These are phyloP conservation scores for Boletus barrowsii DNA, from an alignment of 768 basidiomycete genomes.

Conservation along the genomic window DNA sequence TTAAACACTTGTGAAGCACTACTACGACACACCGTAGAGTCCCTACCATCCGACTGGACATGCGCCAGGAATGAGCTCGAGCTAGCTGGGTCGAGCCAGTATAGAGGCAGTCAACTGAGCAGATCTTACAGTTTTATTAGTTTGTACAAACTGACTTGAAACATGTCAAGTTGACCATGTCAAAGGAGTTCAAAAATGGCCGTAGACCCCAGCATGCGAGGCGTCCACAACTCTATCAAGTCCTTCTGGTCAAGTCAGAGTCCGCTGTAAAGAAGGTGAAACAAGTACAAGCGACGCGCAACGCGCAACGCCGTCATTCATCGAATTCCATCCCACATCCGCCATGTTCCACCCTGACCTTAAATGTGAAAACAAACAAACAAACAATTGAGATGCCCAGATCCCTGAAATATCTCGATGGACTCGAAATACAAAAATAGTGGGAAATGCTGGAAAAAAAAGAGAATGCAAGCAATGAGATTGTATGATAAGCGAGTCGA, in stretches of 20 bases:
- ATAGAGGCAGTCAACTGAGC: too few species aligned
- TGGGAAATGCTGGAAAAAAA: conserved; percentile 13
- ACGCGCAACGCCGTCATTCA: conserved; percentile 11
- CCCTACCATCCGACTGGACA: too few species aligned
- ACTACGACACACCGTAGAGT: too few species aligned
- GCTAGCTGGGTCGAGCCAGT: too few species aligned
- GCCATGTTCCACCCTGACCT: not conserved
- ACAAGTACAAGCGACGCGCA: conserved; percentile 21
- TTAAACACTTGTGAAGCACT: too few species aligned
- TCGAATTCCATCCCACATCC: not conserved
- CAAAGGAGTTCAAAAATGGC: too few species aligned
- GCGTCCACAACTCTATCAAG: conserved; percentile 1
- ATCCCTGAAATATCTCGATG: too few species aligned
- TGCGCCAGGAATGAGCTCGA: too few species aligned
- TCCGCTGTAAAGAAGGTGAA: conserved; percentile 12
- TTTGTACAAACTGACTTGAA: too few species aligned
- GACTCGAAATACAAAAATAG: conserved; percentile 16
- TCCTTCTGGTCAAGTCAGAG: conserved; percentile 14
- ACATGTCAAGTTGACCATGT: too few species aligned
- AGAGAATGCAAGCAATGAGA: conserved; percentile 27
- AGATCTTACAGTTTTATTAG: too few species aligned
- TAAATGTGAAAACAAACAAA: conserved; percentile 1
- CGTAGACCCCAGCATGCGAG: too few species aligned
- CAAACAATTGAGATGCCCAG: conserved; percentile 5
- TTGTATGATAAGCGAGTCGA: conserved; percentile 30